These are phyloP conservation scores for Amaranthus hypochondriacus DNA, from an alignment of 148 eudicot species.

Conservation along the genomic window DNA sequence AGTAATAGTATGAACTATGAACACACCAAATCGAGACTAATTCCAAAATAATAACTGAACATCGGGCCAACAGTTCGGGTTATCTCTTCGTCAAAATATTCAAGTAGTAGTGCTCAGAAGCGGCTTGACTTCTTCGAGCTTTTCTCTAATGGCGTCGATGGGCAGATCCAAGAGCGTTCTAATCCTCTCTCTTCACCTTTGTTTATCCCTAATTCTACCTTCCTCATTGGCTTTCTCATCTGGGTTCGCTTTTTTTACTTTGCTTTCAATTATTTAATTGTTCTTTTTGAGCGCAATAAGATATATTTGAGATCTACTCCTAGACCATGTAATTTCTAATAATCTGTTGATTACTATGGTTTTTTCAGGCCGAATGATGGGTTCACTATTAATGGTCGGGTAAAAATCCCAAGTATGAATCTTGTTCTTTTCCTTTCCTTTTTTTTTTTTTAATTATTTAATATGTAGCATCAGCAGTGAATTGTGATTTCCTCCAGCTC, in stretches of 20 bases:
- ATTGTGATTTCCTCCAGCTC: not conserved
- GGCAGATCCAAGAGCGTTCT: slow-evolving; percentile 16
- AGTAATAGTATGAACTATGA: no score
- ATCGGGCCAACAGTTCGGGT: not conserved
- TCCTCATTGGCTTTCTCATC: slow-evolving; percentile 21
- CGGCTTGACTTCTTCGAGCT: slow-evolving; percentile 4
- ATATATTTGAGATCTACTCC: slow-evolving; percentile 17
- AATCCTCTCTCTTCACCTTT: slow-evolving; percentile 19
- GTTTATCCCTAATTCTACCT: slow-evolving; percentile 17
- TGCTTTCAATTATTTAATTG: not conserved
- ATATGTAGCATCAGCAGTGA: slow-evolving; percentile 3
- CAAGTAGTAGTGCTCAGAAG: not conserved
- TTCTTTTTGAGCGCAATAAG: not conserved
- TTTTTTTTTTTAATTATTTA: not conserved
- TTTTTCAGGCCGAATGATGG: slow-evolving; percentile 35
- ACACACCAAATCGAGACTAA: no score
- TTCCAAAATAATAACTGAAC: not conserved
- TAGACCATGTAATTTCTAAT: not conserved
- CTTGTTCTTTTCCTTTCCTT: not conserved
- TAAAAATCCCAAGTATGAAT: slow-evolving; percentile 35
- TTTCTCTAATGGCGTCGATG: slow-evolving; percentile 22
- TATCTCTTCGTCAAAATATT: not conserved
- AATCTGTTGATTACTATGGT: not conserved
- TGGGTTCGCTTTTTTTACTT: slow-evolving; percentile 16
- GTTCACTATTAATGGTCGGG: slow-evolving; percentile 38